Evolutionary conservation across 2,329 filamentous ascomycete genomes (phyloP).

Genomic region (Chaetomium olivaceum): DNA sequence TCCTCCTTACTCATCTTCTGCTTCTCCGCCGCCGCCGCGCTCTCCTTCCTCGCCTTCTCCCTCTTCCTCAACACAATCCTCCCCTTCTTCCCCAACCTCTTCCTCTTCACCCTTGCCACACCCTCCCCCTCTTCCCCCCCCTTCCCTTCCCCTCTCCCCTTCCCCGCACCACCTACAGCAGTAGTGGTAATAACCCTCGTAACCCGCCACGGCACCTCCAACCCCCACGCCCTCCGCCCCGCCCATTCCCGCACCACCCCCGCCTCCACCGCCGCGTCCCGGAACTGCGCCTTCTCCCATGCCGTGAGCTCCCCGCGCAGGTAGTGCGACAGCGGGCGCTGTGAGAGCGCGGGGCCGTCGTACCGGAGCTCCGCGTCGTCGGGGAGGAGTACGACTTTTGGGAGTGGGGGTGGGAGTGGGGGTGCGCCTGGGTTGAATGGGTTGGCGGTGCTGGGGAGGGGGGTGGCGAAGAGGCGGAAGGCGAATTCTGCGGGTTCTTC

Average conservation of each 20-base stretch:
- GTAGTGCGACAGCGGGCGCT: slow-evolving; percentile 53
- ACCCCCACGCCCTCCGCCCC: slow-evolving; percentile 53
- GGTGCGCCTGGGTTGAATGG: too few species aligned
- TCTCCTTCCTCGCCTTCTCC: slow-evolving; percentile 42
- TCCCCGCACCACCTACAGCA: neutral
- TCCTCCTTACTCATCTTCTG: slow-evolving; percentile 54
- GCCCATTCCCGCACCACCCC: slow-evolving; percentile 52
- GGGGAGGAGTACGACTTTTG: slow-evolving; percentile 52
- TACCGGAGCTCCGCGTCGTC: slow-evolving; percentile 40
- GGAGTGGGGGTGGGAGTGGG: slow-evolving; percentile 32
- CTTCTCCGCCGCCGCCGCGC: slow-evolving; percentile 43
- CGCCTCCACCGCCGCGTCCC: slow-evolving; percentile 51
- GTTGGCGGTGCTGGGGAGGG: slow-evolving; percentile 32
- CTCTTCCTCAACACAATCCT: slow-evolving; percentile 54
- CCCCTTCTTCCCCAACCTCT: slow-evolving; percentile 59
- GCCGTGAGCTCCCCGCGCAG: slow-evolving; percentile 44
- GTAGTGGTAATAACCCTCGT: slow-evolving; percentile 40
- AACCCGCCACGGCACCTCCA: slow-evolving; percentile 63
- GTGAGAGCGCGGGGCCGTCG: slow-evolving; percentile 43
- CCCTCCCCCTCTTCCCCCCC: neutral
- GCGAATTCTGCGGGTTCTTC: slow-evolving; percentile 45
- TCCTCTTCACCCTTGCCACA: slow-evolving; percentile 37
- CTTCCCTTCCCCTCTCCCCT: slow-evolving; percentile 39
- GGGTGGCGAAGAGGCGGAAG: slow-evolving; percentile 59
- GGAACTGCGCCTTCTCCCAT: slow-evolving; percentile 44